These are phyloP conservation scores for Strigomonas culicis DNA, from an alignment of 208 protist genomes.

Conservation along the genomic window DNA sequence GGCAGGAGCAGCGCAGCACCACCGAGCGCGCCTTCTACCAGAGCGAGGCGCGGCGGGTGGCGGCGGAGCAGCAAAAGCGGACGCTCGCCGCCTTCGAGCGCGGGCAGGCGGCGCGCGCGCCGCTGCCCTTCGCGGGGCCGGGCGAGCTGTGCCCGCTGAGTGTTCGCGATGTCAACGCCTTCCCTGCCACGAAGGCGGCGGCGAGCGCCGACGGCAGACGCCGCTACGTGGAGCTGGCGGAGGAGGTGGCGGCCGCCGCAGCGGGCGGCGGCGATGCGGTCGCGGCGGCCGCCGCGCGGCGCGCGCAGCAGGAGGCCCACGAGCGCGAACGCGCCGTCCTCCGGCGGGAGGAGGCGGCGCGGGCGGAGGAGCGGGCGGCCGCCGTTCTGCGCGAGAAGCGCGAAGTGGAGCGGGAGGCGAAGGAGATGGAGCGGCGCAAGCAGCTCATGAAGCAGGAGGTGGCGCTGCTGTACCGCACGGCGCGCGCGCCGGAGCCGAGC, in stretches of 20 bases:
- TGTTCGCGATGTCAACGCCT: not conserved
- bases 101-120: not conserved
- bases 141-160: not conserved
- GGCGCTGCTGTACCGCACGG: slow-evolving; percentile 5
- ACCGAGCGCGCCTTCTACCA: not conserved
- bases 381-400: slow-evolving; percentile 9
- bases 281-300: not conserved
- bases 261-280: too few species aligned
- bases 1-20: not conserved
- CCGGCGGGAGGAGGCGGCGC: not conserved
- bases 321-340: not conserved
- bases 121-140: not conserved
- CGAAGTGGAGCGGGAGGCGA: not conserved
- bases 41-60: not conserved
- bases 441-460: not conserved
- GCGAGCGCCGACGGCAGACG: not conserved
- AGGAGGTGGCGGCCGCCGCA: not conserved
- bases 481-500: not conserved
- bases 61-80: not conserved
- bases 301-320: not conserved
- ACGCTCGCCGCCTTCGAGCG: not conserved
- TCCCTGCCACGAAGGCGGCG: not conserved
- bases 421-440: not conserved
- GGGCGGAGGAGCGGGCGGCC: slow-evolving; percentile 13
- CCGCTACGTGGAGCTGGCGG: too few species aligned